Conservation (phyloP, 1,284 basidiomycete species). For the Ustilago loliicola region DNA sequence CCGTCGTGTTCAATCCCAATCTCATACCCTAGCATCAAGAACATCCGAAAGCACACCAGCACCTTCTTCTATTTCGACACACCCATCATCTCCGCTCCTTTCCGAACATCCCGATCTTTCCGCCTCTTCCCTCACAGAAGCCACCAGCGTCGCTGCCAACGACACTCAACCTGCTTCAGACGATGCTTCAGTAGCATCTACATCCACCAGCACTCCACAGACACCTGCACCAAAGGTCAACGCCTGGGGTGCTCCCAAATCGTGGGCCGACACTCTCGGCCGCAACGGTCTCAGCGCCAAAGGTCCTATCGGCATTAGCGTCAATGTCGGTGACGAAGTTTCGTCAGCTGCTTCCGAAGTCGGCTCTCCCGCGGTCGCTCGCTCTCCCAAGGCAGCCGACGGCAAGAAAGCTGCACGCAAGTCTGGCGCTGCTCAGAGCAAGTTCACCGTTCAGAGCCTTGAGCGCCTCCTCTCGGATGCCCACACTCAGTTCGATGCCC, state of each 20-base stretch:
- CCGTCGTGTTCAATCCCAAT: background rate
- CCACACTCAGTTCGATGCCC: slow-evolving; percentile 60
- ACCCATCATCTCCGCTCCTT: slow-evolving; percentile 37
- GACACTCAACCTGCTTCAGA: background rate
- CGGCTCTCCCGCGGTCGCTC: slow-evolving; percentile 27
- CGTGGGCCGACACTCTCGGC: slow-evolving; percentile 44
- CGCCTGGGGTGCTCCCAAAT: slow-evolving; percentile 47
- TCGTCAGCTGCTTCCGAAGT: slow-evolving; percentile 20
- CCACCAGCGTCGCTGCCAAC: slow-evolving; percentile 35
- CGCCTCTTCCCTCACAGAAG: slow-evolving; percentile 47
- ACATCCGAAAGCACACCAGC: slow-evolving; percentile 33
- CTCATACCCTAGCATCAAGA: background rate
- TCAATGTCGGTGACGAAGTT: slow-evolving; percentile 36
- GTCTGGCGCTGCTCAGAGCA: slow-evolving; percentile 18
- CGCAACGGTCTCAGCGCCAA: slow-evolving; percentile 28
- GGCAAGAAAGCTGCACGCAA: slow-evolving; percentile 34
- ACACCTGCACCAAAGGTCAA: slow-evolving; percentile 27
- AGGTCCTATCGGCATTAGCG: slow-evolving; percentile 47
- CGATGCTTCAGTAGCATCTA: slow-evolving; percentile 16
- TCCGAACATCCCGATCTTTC: slow-evolving; percentile 43
- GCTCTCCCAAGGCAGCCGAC: slow-evolving; percentile 38
- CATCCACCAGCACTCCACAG: slow-evolving; percentile 27
- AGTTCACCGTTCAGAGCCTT: slow-evolving; percentile 38
- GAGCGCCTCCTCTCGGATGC: slow-evolving; percentile 49
- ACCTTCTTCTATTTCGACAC: slow-evolving; percentile 43